Percentiles rank a stretch among this genome's conserved stretches.
Conservation (phyloP, 345 rosid genomes). For the Cardamine resedifolia region DNA sequence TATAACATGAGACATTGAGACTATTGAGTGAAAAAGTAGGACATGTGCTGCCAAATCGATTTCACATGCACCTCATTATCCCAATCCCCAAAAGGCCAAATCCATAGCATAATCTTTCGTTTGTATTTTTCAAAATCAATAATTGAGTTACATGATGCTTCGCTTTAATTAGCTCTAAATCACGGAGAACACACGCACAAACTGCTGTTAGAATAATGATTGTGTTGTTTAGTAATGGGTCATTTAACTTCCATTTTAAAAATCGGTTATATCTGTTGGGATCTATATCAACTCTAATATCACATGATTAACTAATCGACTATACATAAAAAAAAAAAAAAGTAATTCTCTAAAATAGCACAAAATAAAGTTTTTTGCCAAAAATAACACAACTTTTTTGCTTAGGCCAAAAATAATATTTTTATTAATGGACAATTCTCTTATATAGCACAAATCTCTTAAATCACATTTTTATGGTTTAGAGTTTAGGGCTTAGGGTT, state of each 20-base stretch:
- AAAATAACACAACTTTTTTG: too few species aligned
- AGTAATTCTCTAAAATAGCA: too few species aligned
- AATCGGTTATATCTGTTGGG: neutral
- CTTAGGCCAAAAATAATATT: too few species aligned
- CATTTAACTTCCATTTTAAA: neutral
- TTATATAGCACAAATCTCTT: too few species aligned
- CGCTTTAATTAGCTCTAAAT: slow-evolving; percentile 16
- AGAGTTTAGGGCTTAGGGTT: too few species aligned
- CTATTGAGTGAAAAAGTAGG: neutral
- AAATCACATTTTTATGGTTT: too few species aligned
- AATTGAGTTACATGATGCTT: neutral
- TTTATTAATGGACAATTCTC: too few species aligned
- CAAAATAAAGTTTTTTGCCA: too few species aligned
- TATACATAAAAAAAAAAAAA: too few species aligned
- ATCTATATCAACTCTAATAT: too few species aligned
- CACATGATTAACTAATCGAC: neutral
- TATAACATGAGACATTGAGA: neutral
- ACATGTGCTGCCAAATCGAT: slow-evolving; percentile 29
- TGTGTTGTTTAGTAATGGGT: neutral
- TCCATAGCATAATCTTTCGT: neutral
- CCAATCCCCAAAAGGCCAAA: slow-evolving; percentile 1
- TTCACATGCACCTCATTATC: slow-evolving; percentile 25
- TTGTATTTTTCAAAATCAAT: neutral
- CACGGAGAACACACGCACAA: neutral
- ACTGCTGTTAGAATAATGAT: slow-evolving; percentile 2